These are phyloP conservation scores for Adiantum capillusveneris DNA, from an alignment of 75 land plant species.

Conservation along the genomic window DNA sequence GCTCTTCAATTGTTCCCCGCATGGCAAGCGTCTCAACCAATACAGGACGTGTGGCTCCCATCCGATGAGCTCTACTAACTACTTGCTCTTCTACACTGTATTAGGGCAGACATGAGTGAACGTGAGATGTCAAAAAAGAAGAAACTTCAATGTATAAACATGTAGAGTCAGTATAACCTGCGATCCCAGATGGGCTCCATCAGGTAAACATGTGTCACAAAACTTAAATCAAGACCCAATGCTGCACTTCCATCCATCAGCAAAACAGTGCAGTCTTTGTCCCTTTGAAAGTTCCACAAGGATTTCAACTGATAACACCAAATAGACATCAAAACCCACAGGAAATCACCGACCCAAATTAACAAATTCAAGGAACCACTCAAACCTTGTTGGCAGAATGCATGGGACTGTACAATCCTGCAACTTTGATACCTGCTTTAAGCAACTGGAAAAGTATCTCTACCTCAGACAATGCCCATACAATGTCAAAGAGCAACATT, in stretches of 20 bases:
- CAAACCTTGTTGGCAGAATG: constrained; percentile 69
- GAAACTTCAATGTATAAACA: no score
- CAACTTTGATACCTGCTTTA: constrained; percentile 67
- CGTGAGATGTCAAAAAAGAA: no score
- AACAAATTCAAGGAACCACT: neutral
- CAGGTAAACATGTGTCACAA: constrained; percentile 81
- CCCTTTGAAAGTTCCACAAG: constrained; percentile 61
- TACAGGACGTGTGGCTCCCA: constrained; percentile 94
- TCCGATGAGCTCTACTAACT: constrained; percentile 97
- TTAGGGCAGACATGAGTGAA: no score
- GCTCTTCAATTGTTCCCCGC: constrained; percentile 97
- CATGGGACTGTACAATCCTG: constrained; percentile 97
- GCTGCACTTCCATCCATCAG: constrained; percentile 98
- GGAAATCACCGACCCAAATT: no score
- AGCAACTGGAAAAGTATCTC: constrained; percentile 47
- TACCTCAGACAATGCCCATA: no score
- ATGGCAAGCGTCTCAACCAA: constrained; percentile 92
- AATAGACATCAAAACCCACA: neutral
- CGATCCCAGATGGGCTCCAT: constrained; percentile 99
- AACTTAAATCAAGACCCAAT: constrained; percentile 92
- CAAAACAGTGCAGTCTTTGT: constrained; percentile 65
- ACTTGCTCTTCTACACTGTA: constrained; percentile 95
- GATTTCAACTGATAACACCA: constrained; percentile 63
- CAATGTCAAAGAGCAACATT: no score
- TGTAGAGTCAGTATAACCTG: constrained; percentile 35